Evolutionary conservation across 2,329 filamentous ascomycete genomes (phyloP).

Genomic region (Nigrospora osmanthi): DNA sequence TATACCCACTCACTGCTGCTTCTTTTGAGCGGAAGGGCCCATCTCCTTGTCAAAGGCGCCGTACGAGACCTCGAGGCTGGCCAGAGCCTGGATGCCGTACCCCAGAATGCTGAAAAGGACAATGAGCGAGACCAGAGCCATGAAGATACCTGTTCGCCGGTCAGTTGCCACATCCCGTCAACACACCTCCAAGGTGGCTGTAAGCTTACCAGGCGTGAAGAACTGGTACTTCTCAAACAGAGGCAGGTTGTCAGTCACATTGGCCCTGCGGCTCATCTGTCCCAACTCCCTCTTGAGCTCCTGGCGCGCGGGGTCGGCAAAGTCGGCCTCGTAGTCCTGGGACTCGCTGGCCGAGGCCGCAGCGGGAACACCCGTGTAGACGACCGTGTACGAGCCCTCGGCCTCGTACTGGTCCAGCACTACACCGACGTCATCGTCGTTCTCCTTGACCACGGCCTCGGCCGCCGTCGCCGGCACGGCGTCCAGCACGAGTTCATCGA

Average conservation of each 20-base stretch:
- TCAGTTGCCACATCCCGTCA: background rate
- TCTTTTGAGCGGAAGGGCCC: conserved; percentile 83
- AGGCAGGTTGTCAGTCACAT: conserved; percentile 37
- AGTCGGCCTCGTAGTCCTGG: conserved; percentile 53
- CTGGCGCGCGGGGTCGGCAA: conserved; percentile 55
- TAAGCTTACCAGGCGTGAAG: conserved; percentile 68
- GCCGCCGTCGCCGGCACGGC: conserved; percentile 27
- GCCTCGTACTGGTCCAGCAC: conserved; percentile 29
- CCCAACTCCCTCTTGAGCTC: conserved; percentile 61
- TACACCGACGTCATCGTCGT: conserved; percentile 45
- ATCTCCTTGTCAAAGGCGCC: conserved; percentile 96
- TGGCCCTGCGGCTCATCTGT: conserved; percentile 24
- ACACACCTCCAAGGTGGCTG: background rate
- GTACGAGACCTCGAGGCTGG: conserved; percentile 82
- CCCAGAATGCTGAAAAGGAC: conserved; percentile 71
- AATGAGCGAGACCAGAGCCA: conserved; percentile 65
- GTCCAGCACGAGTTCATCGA: conserved; percentile 32
- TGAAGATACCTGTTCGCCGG: conserved; percentile 66
- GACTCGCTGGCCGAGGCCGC: background rate
- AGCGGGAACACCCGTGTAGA: conserved; percentile 63
- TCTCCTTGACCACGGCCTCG: conserved; percentile 29
- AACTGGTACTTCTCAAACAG: conserved; percentile 94
- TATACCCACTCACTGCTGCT: conserved; percentile 41
- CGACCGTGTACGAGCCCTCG: conserved; percentile 57
- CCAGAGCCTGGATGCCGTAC: conserved; percentile 68